These are phyloP conservation scores for Aspergillus nanangensis DNA, from an alignment of 495 filamentous ascomycete genomes.

Conservation along the genomic window DNA sequence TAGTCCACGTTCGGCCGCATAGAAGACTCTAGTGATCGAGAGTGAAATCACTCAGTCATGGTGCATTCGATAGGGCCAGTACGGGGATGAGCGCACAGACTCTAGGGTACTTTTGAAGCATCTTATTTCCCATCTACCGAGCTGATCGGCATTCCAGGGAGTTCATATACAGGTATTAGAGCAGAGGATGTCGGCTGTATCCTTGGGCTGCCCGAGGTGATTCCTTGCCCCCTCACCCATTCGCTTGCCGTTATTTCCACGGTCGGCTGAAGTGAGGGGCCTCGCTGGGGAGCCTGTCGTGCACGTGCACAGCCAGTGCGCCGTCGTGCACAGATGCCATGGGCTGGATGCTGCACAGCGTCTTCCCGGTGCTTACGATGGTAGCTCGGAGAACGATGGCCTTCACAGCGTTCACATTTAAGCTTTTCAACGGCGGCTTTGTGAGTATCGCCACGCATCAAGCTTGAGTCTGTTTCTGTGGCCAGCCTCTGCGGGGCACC, in stretches of 20 bases:
- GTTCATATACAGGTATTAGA: neutral
- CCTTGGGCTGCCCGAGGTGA: neutral
- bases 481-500: neutral
- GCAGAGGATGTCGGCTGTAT: neutral
- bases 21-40: neutral
- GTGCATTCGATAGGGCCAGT: neutral
- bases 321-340: neutral
- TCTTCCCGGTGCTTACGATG: neutral
- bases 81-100: neutral
- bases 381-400: neutral
- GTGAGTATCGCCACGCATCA: neutral
- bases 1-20: neutral
- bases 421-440: neutral
- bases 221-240: neutral
- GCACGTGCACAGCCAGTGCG: neutral
- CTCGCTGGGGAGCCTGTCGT: neutral
- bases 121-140: neutral
- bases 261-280: neutral
- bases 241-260: neutral
- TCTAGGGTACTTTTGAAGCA: neutral
- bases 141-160: neutral
- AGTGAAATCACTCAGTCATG: neutral
- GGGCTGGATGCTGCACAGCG: neutral
- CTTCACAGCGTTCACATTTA: neutral
- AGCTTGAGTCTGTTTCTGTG: neutral